These are phyloP conservation scores for Mucor mucedo DNA, from an alignment of 371 early-diverging fungal genomes.

Conservation along the genomic window DNA sequence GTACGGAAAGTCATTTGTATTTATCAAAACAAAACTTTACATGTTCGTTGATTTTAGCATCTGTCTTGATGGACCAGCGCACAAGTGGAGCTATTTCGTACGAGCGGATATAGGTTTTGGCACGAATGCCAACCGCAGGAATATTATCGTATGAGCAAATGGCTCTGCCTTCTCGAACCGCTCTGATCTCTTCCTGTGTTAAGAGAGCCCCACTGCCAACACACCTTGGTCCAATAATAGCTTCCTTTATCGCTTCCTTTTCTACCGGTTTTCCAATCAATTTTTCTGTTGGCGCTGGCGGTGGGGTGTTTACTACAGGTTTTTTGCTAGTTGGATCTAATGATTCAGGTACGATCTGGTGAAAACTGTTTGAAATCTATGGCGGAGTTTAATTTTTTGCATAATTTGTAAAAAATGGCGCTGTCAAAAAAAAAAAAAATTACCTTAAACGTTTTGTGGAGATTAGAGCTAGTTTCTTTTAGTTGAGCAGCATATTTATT, in stretches of 20 bases:
- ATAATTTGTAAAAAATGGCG: too few species aligned
- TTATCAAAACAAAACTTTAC: conserved; percentile 2
- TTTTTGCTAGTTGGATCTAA: too few species aligned
- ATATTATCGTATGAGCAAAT: conserved; percentile 14
- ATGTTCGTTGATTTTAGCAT: conserved; percentile 4
- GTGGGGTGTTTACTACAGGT: too few species aligned
- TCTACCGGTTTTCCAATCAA: background rate
- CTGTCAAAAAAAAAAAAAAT: background rate
- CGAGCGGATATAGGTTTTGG: conserved; percentile 14
- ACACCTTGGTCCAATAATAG: background rate
- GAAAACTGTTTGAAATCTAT: too few species aligned
- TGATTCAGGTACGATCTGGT: too few species aligned
- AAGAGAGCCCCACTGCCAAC: conserved; percentile 11
- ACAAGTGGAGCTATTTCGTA: conserved; percentile 14
- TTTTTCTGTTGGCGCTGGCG: too few species aligned
- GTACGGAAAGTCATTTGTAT: too few species aligned
- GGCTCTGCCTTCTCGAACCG: conserved; percentile 8
- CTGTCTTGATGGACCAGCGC: conserved; percentile 7
- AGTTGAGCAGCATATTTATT: background rate
- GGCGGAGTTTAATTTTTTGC: background rate
- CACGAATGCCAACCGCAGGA: conserved; percentile 12
- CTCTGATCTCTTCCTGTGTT: conserved; percentile 12
- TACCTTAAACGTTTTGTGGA: conserved; percentile 11
- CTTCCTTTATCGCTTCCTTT: background rate
- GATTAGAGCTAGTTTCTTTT: background rate